These are phyloP conservation scores for Citrus reticulata DNA, from an alignment of 345 rosid species.

Conservation along the genomic window DNA sequence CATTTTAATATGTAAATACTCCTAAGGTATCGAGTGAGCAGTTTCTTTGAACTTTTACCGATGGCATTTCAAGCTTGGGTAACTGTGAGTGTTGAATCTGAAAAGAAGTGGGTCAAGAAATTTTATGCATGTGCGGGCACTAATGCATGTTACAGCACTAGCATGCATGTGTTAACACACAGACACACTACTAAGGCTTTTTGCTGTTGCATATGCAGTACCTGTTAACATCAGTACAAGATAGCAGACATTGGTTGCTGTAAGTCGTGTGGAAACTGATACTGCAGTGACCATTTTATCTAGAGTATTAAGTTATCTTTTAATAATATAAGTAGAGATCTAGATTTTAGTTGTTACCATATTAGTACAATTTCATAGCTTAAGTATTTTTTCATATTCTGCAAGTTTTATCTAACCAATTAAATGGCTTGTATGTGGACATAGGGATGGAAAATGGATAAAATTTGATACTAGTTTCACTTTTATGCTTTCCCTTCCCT, in stretches of 20 bases:
- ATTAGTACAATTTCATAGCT: neutral
- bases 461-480: neutral
- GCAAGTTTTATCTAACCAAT: neutral
- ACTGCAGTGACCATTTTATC: neutral
- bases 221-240: neutral
- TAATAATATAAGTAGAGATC: neutral
- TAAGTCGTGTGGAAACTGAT: neutral
- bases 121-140: neutral
- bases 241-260: neutral
- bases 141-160: neutral
- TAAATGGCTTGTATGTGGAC: neutral
- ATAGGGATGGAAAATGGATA: neutral
- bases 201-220: neutral
- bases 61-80: neutral
- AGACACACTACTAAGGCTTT: neutral
- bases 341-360: neutral
- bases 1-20: neutral
- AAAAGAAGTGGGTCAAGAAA: neutral
- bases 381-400: neutral
- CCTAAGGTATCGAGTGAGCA: neutral
- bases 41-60: neutral
- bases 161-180: neutral
- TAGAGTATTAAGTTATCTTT: neutral
- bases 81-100: neutral
- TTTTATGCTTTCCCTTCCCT: neutral